Base-by-base conservation (phyloP, 352 stramenopile genomes). In the Globisporangium rhizosaccharum region DNA sequence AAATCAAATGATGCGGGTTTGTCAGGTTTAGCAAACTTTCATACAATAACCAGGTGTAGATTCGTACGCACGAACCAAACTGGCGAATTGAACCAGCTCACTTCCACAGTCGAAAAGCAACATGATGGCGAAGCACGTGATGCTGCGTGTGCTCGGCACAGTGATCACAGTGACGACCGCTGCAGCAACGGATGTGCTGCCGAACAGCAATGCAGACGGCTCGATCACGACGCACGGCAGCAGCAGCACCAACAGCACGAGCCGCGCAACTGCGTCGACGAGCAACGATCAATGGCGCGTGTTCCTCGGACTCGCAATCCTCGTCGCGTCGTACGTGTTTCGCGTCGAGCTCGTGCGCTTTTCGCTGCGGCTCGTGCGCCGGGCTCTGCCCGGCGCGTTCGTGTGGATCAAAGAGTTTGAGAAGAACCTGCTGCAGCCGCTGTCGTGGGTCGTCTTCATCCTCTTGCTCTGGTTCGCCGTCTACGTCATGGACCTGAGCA, bases 331-430 rank as follows among this genome's bases (percentile, higher is more conserved):
- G 47, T 92, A 87, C 53, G 37, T 94, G 20, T 79, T 94, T 46
- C 85, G 85, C 55, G 69, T 90, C 36, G 82, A 91, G 67, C 59
- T 88, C 30, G 79, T 94, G 45, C 82, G 79, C 26, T 89, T 92
- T 63, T 82, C 75, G 45, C 68, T 94, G 51, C 76, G 75, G 15
- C 66, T 94, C 9, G 68, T 66, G 60, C 73, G 80, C n/a, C 82
- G 85, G 18, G 73, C 79, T 23, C 36, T 88, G 20, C 80, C 82
- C 2, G 68, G 69, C 44, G 66, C 82, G 30, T 73, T 84, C 51
- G 72, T 80, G n/a, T 92, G 78, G 77, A 73, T 94, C 51, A 80
- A 85, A 41, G 79, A 94, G 71, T 92, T 94, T 59, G 85, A 94
- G 61, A 92, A 92, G 57, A 87, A 75, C 61, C 66, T 94, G 25